Percentiles rank a stretch among this genome's conserved stretches.
Conservation (phyloP, 352 stramenopile species). For the Pythium monospermum region DNA sequence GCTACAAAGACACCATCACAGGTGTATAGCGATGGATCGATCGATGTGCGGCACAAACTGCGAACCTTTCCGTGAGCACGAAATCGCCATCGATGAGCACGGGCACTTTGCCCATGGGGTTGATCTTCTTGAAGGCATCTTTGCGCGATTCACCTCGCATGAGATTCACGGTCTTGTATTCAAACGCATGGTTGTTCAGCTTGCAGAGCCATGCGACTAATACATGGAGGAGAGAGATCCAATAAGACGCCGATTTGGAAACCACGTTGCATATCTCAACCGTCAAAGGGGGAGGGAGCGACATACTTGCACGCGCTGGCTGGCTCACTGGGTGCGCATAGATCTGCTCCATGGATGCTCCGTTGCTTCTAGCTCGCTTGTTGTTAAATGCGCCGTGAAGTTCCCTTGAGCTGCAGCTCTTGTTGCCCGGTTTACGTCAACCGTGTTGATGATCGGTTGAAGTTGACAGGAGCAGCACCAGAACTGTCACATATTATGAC, state of each 20-base stretch:
- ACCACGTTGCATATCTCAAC: background rate
- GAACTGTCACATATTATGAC: too few species aligned
- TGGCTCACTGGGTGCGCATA: background rate
- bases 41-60: background rate
- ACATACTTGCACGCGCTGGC: background rate
- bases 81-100: constrained; percentile 49
- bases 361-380: background rate
- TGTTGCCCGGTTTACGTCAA: too few species aligned
- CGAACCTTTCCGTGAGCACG: constrained; percentile 36
- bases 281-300: background rate
- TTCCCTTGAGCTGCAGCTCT: background rate
- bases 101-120: too few species aligned
- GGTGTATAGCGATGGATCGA: background rate
- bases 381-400: background rate
- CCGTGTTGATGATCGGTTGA: too few species aligned
- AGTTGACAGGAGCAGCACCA: too few species aligned
- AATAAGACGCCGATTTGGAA: too few species aligned
- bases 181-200: background rate
- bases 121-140: background rate
- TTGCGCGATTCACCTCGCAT: background rate
- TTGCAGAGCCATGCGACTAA: background rate
- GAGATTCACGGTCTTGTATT: background rate
- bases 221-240: too few species aligned
- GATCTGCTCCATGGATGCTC: background rate
- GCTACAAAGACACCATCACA: constrained; percentile 7